Percentiles rank a stretch among this genome's conserved stretches.
phyloP scores from a whole-genome alignment of 805 yeast genomes.

The Saccharomycopsis microspora region DNA sequence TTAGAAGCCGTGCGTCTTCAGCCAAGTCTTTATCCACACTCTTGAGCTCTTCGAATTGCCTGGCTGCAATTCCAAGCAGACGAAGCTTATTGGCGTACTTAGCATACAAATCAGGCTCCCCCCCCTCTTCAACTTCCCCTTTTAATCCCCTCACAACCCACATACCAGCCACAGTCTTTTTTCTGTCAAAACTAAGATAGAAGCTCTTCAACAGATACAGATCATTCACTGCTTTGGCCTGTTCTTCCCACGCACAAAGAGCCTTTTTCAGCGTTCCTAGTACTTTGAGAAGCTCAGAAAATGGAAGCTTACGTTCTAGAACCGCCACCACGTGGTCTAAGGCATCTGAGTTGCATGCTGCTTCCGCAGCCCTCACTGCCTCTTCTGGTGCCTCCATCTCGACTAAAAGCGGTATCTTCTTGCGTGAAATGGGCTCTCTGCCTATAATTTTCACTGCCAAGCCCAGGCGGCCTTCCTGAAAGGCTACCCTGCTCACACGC shows the following conservation, averaged over 20 bases:
- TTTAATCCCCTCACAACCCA: constrained; percentile 24
- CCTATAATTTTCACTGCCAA: constrained; percentile 59
- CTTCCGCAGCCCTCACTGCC: constrained; percentile 59
- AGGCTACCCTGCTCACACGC: constrained; percentile 51
- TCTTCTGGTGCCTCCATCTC: constrained; percentile 61
- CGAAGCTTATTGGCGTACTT: constrained; percentile 19
- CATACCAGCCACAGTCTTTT: constrained; percentile 33
- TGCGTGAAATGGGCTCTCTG: constrained; percentile 51
- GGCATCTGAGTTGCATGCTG: constrained; percentile 48
- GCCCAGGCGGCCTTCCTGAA: constrained; percentile 67
- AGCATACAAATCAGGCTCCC: constrained; percentile 18
- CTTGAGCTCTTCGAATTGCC: constrained; percentile 24
- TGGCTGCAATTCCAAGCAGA: constrained; percentile 21
- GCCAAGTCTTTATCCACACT: constrained; percentile 18
- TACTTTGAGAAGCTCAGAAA: constrained; percentile 45
- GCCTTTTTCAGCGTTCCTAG: constrained; percentile 38
- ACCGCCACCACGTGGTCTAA: constrained; percentile 44
- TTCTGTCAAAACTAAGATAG: constrained; percentile 30
- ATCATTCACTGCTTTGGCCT: constrained; percentile 9
- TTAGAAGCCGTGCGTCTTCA: constrained; percentile 29
- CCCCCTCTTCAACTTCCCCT: constrained; percentile 23
- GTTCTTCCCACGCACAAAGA: constrained; percentile 26
- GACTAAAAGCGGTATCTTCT: constrained; percentile 52
- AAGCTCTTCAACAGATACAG: constrained; percentile 11
- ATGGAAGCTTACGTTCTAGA: constrained; percentile 22